Conservation (phyloP, 2,329 filamentous ascomycete genomes). For the Alternaria infectoria region DNA sequence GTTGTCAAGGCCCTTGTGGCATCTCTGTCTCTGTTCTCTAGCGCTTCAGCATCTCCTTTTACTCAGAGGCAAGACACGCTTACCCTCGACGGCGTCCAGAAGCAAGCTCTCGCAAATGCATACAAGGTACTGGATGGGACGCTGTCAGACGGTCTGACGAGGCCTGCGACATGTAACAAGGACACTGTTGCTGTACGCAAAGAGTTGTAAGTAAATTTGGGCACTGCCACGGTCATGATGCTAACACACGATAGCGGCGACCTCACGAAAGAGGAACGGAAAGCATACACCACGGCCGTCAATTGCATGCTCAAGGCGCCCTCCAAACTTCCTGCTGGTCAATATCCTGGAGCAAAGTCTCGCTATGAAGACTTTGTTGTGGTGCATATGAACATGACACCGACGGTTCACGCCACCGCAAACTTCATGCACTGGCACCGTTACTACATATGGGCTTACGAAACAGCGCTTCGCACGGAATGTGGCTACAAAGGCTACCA, state of each 20-base stretch:
- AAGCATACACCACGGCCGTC: constrained; percentile 43
- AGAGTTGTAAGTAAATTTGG: constrained; percentile 50
- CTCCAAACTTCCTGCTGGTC: constrained; percentile 30
- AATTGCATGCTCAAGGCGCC: constrained; percentile 38
- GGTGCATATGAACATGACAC: constrained; percentile 43
- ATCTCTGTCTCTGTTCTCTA: constrained; percentile 29
- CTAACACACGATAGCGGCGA: constrained; percentile 27
- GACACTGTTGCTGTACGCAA: constrained; percentile 50
- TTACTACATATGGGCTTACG: constrained; percentile 52
- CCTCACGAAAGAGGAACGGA: constrained; percentile 36
- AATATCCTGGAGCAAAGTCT: constrained; percentile 39
- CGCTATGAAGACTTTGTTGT: constrained; percentile 46
- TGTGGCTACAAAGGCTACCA: constrained; percentile 52
- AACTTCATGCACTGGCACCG: constrained; percentile 51
- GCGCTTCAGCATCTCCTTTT: constrained; percentile 26
- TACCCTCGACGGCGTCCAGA: constrained; percentile 32
- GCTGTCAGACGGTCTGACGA: constrained; percentile 34
- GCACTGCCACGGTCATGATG: neutral
- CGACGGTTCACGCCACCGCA: constrained; percentile 35
- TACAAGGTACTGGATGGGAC: constrained; percentile 38
- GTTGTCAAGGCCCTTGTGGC: constrained; percentile 29
- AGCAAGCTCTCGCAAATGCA: constrained; percentile 35
- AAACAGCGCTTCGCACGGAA: constrained; percentile 50
- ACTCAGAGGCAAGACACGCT: constrained; percentile 26
- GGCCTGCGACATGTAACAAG: constrained; percentile 43